Percentiles rank a stretch among this genome's conserved stretches.
Conservation (phyloP, 148 eudicot species). For the Chenopodium suecicum region DNA sequence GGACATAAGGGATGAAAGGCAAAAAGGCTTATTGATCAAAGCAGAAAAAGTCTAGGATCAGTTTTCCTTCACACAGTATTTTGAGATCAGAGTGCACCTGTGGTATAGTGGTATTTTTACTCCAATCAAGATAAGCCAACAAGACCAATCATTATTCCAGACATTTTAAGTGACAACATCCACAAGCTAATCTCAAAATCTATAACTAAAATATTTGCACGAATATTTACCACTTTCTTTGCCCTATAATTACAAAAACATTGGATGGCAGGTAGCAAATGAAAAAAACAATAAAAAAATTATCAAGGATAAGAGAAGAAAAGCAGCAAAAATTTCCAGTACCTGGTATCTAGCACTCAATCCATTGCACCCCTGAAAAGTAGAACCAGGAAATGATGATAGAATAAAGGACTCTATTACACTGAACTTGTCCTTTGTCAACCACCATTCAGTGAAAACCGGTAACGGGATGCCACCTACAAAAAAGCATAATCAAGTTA, state of each 20-base stretch:
- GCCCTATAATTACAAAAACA: too few relatives aligned
- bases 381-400: conserved; percentile 80
- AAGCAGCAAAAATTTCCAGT: background rate
- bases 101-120: background rate
- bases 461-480: conserved; percentile 84
- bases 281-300: background rate
- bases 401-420: conserved; percentile 60
- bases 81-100: background rate
- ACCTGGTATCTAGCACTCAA: conserved; percentile 87
- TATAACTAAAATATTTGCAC: background rate
- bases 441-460: conserved; percentile 91
- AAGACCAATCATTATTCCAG: background rate
- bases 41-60: background rate
- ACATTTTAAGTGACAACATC: background rate
- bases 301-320: conserved; percentile 5
- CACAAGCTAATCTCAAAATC: background rate
- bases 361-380: conserved; percentile 79
- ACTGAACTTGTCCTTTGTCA: conserved; percentile 69
- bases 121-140: background rate
- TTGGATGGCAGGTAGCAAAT: too few relatives aligned
- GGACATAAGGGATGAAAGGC: background rate
- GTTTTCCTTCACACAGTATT: background rate
- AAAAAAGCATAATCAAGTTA: conserved; percentile 13
- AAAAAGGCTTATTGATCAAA: background rate
- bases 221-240: too few relatives aligned